A percentile compares a stretch with the other conserved stretches of the same genome.
phyloP scores from a whole-genome alignment of 1,139 yeast genomes.

The Tardiomyces digboiensis region DNA sequence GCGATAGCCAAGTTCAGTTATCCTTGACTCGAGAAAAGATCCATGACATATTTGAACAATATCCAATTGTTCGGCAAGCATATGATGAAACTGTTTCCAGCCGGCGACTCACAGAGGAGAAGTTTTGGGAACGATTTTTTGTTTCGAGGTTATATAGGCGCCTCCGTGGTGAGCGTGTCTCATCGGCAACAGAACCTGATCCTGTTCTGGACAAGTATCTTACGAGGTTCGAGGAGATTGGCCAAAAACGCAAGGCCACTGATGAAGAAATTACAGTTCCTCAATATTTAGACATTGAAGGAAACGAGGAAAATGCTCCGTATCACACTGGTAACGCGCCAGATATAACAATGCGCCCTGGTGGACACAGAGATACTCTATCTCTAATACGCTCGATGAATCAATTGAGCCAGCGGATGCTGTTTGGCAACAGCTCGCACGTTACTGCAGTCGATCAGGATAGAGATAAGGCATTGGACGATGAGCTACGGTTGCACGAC shows the following conservation, averaged over 20 bases:
- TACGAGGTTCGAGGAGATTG: slow-evolving; percentile 17
- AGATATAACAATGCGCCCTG: slow-evolving; percentile 73
- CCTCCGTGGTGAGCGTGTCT: slow-evolving; percentile 80
- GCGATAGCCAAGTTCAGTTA: slow-evolving; percentile 66
- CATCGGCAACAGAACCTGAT: slow-evolving; percentile 73
- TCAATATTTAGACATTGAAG: slow-evolving; percentile 54
- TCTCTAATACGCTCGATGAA: slow-evolving; percentile 84
- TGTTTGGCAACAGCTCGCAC: slow-evolving; percentile 3
- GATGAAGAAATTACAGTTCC: slow-evolving; percentile 23
- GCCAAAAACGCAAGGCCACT: slow-evolving; percentile 13
- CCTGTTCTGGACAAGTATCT: slow-evolving; percentile 76
- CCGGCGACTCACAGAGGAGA: slow-evolving; percentile 65
- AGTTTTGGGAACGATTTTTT: slow-evolving; percentile 96
- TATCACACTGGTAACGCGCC: slow-evolving; percentile 72
- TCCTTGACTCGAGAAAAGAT: slow-evolving; percentile 87
- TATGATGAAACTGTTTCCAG: slow-evolving; percentile 81
- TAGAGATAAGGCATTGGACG: slow-evolving; percentile 29
- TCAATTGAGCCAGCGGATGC: slow-evolving; percentile 72
- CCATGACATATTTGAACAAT: slow-evolving; percentile 83
- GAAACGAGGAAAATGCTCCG: slow-evolving; percentile 75
- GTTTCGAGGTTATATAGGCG: slow-evolving; percentile 81
- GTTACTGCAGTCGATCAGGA: neutral
- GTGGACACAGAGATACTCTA: slow-evolving; percentile 50
- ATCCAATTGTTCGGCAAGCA: slow-evolving; percentile 87
- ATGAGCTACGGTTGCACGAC: slow-evolving; percentile 55